phyloP scores from a whole-genome alignment of 2,329 filamentous ascomycete species.

The Chaetomium globosum region DNA sequence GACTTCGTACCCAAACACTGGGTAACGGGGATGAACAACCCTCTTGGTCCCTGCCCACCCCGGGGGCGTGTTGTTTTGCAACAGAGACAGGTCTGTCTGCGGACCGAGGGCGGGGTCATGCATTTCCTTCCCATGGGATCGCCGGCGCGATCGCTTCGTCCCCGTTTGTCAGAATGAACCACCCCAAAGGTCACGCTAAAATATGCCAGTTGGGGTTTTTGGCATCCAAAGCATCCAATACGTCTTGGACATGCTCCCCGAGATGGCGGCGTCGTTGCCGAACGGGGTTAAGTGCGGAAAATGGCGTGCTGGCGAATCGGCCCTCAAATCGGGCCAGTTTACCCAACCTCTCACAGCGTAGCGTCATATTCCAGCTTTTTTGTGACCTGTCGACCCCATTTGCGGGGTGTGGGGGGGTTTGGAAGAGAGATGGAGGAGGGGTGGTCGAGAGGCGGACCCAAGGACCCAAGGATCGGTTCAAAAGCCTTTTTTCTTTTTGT shows the following conservation, averaged over 20 bases:
- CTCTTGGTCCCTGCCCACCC: constrained; percentile 12
- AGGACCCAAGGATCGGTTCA: constrained; percentile 3
- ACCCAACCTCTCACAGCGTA: constrained; percentile 6
- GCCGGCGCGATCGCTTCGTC: constrained; percentile 26
- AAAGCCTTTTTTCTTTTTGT: neutral
- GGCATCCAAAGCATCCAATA: constrained; percentile 6
- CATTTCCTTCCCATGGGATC: constrained; percentile 31
- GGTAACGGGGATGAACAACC: neutral
- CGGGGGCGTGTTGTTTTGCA: constrained; percentile 38
- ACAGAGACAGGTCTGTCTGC: constrained; percentile 33
- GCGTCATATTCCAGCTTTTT: constrained; percentile 16
- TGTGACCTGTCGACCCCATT: neutral
- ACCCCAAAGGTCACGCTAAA: constrained; percentile 10
- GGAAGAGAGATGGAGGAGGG: neutral
- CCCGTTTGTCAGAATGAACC: constrained; percentile 19
- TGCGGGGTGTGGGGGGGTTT: neutral
- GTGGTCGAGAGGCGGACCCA: too few relatives aligned
- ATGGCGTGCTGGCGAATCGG: constrained; percentile 19
- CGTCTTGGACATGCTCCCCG: constrained; percentile 4
- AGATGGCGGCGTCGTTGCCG: constrained; percentile 16
- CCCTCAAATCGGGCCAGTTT: constrained; percentile 1
- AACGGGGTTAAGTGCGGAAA: constrained; percentile 16
- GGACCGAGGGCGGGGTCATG: constrained; percentile 41
- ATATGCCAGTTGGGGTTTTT: constrained; percentile 12
- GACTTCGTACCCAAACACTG: neutral